Percentiles rank a stretch among this genome's conserved stretches.
Evolutionary conservation across 352 stramenopile genomes (phyloP).

Genomic region (Pythium vanterpoolii): DNA sequence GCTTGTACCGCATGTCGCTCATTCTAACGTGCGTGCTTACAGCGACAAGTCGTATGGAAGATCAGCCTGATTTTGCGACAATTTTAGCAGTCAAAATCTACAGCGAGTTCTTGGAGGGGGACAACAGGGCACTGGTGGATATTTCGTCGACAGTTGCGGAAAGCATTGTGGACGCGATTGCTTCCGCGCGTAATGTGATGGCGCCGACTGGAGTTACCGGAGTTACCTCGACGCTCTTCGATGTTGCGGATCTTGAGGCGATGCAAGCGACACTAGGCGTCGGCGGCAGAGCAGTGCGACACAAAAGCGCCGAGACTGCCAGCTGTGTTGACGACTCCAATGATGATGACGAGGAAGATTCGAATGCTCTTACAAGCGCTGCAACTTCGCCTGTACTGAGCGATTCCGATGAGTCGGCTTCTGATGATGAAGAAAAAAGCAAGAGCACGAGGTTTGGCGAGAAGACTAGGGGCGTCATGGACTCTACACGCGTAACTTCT

Average conservation of each 20-base stretch:
- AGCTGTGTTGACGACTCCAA: slow-evolving; percentile 29
- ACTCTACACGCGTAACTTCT: not conserved
- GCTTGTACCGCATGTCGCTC: not conserved
- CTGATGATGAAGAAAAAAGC: slow-evolving; percentile 3
- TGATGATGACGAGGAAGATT: slow-evolving; percentile 30
- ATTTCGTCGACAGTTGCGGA: slow-evolving; percentile 10
- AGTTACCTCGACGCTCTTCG: slow-evolving; percentile 24
- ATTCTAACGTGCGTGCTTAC: not conserved
- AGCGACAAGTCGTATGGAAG: not conserved
- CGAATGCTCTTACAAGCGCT: not conserved
- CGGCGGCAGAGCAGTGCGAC: not conserved
- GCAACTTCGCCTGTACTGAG: not conserved
- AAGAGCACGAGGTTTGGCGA: not conserved
- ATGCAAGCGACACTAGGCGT: slow-evolving; percentile 25
- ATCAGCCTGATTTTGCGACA: not conserved
- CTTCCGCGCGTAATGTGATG: not conserved
- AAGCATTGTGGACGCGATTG: slow-evolving; percentile 10
- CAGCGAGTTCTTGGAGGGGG: slow-evolving; percentile 14
- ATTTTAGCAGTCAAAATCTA: slow-evolving; percentile 11
- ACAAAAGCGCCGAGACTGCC: not conserved
- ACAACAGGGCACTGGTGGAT: not conserved
- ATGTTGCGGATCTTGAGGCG: slow-evolving; percentile 26
- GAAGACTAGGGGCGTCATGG: not conserved
- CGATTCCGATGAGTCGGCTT: slow-evolving; percentile 24
- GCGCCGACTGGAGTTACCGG: not conserved